Base-by-base conservation (phyloP, 352 stramenopile genomes). In the Nothophytophthora sp. region DNA sequence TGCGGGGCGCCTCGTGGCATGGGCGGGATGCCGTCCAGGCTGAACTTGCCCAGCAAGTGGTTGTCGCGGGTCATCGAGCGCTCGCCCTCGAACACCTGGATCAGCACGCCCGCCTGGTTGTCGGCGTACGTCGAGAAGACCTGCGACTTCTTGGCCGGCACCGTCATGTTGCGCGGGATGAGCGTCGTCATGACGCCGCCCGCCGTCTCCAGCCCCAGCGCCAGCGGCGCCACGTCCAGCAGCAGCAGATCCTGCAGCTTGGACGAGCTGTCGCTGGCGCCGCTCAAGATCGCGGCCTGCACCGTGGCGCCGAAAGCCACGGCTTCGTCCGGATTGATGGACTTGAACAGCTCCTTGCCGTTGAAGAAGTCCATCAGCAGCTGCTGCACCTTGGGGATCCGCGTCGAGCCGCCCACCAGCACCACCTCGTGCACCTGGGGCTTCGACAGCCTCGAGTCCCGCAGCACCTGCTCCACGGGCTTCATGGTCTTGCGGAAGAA, bases 21-120 rank as follows among this genome's bases (percentile, higher is more conserved):
- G 18, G 81, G 81, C 32, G 84, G 79, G 46, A 95, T 89, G 42
- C 73, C 82, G 38, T 77, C 62, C 11, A 96, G 59, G 40, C 82
- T 78, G 60, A 95, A 92, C 63, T 87, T 81, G 54, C 81, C 86
- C 30, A 96, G 71, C 33, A 88, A 63, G 58, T 89, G 79, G 61
- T 98, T 98, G 54, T 94, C 86, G 28, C 88, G 81, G 3, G 92
- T 98, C 88, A 98, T 96, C 39, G 82, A 71, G 28, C 91, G 85
- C 63, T 98, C 93, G 29, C 91, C 93, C 66, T 96, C 84, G 50
- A 86, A 96, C 32, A 96, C 79, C 44, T 95, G 73, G 55, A 96
- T 88, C 19, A 81, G 47, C 60, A 96, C 78, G 57, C 60, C 73
- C 13, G 73, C 47, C 64, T 96, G 87, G 64, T 94, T 94, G 60